Evolutionary conservation across 2,329 filamentous ascomycete species (phyloP), one percentile per base, ranked within the genome.

Genomic region (Cladobotryum protrusum): DNA sequence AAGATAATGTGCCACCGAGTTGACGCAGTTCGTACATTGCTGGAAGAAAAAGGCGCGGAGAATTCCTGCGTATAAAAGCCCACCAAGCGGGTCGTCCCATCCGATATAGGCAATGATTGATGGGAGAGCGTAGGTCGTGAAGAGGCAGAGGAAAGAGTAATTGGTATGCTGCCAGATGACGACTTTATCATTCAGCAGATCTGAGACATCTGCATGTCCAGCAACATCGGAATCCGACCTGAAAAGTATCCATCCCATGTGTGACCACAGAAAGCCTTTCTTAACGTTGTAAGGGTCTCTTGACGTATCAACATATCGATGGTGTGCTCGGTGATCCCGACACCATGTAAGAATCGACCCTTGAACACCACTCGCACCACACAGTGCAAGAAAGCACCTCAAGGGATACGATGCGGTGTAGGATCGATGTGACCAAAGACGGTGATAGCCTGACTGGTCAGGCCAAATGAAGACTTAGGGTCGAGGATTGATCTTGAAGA

Each of bases 11-110:
- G 86, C 87, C 56, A 91, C 72, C 14, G 84, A 88, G 76, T 91
- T 91, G 74, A 91, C 86, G 60, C 86, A 90, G 78, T 90, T 90
- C 53, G 87, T 90, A 50, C 86, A 86, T 62, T 91, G 87, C 73
- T 90, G 86, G 55, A 90, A 85, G 68, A 88, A 83, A 76, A 88
- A 89, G 68, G 88, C 83, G 58, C 87, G 81, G 57, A 90, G 78
- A 58, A 90, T 87, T 60, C 86, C 87, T 49, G 77, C 86, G 63
- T 90, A 91, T 67, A 90, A 75, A 66, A 88, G 86, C 41, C 87
- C 87, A 59, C 87, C 87, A 51, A 74, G 65, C 78, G 79, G 89
- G 68, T 90, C 87, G 65, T 79, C 79, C 85, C 86, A 91, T 62
- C 79, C 77, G 34, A 89, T 70, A 58, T 86, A 85, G 60, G 82